phyloP scores from a whole-genome alignment of 1,284 basidiomycete genomes.

The Clitocybe nebularis region DNA sequence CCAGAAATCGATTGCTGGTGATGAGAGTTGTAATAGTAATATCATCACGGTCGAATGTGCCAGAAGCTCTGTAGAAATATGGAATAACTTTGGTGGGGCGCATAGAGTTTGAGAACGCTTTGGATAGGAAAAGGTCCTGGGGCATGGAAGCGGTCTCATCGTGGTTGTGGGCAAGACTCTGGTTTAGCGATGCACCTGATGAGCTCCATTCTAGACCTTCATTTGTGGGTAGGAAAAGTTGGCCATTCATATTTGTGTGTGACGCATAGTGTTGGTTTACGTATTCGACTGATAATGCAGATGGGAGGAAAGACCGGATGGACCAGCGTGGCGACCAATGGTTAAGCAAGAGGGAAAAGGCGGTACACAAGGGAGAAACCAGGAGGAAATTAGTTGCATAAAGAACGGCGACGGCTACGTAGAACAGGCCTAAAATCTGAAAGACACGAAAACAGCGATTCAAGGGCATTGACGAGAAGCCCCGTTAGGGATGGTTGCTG shows the following conservation, averaged over 20 bases:
- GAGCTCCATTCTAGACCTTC: conserved; percentile 23
- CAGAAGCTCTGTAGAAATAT: conserved; percentile 69
- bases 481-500: neutral
- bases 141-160: conserved; percentile 32
- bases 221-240: conserved; percentile 10
- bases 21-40: conserved; percentile 83
- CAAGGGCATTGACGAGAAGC: neutral
- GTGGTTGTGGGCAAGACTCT: conserved; percentile 23
- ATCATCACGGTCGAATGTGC: conserved; percentile 51
- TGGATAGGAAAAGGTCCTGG: conserved; percentile 53
- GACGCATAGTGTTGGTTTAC: too few relatives aligned
- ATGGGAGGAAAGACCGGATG: conserved; percentile 17
- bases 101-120: conserved; percentile 64
- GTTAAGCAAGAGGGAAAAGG: conserved; percentile 19
- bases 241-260: conserved; percentile 12
- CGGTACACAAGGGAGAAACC: conserved; percentile 21
- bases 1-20: conserved; percentile 73
- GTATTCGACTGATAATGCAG: neutral
- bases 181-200: conserved; percentile 20
- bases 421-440: conserved; percentile 23
- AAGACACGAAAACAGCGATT: conserved; percentile 12
- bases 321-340: conserved; percentile 16
- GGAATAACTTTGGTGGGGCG: conserved; percentile 73
- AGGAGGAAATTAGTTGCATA: conserved; percentile 34
- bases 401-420: conserved; percentile 31